A percentile compares a stretch with the other conserved stretches of the same genome.
These are phyloP conservation scores for Ophiocordyceps robertsii DNA, from an alignment of 2,329 filamentous ascomycete genomes.

Conservation along the genomic window DNA sequence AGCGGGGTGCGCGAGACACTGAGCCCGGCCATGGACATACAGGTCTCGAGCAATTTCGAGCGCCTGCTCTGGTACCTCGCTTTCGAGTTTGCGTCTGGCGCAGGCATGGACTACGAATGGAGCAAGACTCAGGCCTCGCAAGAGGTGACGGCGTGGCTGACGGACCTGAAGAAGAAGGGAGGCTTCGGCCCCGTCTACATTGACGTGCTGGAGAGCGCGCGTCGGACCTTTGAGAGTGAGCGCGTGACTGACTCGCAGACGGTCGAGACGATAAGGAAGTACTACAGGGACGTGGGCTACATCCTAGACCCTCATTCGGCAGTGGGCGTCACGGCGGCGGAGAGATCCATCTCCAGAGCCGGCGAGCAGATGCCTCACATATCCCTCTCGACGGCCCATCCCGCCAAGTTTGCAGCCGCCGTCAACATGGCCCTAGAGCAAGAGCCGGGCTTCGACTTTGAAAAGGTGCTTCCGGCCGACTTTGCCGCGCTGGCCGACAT, in stretches of 20 bases:
- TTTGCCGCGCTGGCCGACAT: conserved; percentile 12
- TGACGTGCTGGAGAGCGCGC: conserved; percentile 58
- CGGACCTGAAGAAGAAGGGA: conserved; percentile 65
- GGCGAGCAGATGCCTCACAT: conserved; percentile 52
- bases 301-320: conserved; percentile 89
- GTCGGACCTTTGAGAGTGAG: conserved; percentile 70
- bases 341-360: conserved; percentile 49
- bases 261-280: conserved; percentile 45
- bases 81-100: conserved; percentile 49
- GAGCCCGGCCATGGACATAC: conserved; percentile 93
- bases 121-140: conserved; percentile 59
- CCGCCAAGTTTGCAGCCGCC: conserved; percentile 82
- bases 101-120: conserved; percentile 50
- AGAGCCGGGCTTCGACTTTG: conserved; percentile 62
- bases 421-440: conserved; percentile 67
- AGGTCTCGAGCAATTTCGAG: conserved; percentile 95
- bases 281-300: conserved; percentile 52
- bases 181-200: conserved; percentile 67
- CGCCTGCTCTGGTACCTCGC: conserved; percentile 87
- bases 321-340: conserved; percentile 67
- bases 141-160: conserved; percentile 66
- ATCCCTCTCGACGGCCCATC: conserved; percentile 83
- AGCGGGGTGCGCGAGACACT: conserved; percentile 81
- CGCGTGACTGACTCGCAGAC: conserved; percentile 54
- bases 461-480: conserved; percentile 32